Evolutionary conservation across 495 filamentous ascomycete genomes (phyloP).

Genomic region (Xylaria grammica): DNA sequence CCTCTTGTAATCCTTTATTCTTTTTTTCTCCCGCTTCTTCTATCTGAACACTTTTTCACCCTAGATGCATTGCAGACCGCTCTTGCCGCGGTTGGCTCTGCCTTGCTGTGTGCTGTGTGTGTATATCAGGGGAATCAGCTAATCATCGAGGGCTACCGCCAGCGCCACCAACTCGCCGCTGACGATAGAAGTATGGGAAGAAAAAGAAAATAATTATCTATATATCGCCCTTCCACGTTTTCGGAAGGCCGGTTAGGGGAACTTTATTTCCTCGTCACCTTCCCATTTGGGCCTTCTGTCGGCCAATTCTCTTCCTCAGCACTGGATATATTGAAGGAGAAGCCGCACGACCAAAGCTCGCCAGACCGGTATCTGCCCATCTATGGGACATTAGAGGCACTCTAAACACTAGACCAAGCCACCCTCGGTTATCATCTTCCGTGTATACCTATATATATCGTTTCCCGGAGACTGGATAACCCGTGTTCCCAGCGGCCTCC

Average conservation of each 20-base stretch:
- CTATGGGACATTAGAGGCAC: not conserved
- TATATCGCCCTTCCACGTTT: not conserved
- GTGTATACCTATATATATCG: not conserved
- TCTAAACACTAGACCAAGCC: not conserved
- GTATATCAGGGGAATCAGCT: not conserved
- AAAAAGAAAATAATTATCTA: not conserved
- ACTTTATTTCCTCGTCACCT: not conserved
- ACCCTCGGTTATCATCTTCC: not conserved
- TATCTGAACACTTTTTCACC: too few relatives aligned
- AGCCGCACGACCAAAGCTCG: conserved; percentile 1
- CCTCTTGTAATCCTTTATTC: conserved; percentile 12
- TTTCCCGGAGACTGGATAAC: not conserved
- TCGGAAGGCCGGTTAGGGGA: not conserved
- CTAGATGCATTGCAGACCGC: conserved; percentile 11
- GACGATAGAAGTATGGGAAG: not conserved
- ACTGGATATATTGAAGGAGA: not conserved
- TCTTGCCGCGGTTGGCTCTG: conserved; percentile 1
- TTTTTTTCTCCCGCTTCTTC: too few relatives aligned
- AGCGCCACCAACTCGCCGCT: not conserved
- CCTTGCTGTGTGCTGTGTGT: too few relatives aligned
- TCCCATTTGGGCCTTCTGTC: not conserved
- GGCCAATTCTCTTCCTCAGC: not conserved
- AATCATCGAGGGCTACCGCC: conserved; percentile 1
- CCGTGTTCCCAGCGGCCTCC: too few relatives aligned
- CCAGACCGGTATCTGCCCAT: not conserved